A percentile compares a stretch with the other conserved stretches of the same genome.
These are phyloP conservation scores for Metschnikowia sp. DNA, from an alignment of 805 yeast genomes.

Conservation along the genomic window DNA sequence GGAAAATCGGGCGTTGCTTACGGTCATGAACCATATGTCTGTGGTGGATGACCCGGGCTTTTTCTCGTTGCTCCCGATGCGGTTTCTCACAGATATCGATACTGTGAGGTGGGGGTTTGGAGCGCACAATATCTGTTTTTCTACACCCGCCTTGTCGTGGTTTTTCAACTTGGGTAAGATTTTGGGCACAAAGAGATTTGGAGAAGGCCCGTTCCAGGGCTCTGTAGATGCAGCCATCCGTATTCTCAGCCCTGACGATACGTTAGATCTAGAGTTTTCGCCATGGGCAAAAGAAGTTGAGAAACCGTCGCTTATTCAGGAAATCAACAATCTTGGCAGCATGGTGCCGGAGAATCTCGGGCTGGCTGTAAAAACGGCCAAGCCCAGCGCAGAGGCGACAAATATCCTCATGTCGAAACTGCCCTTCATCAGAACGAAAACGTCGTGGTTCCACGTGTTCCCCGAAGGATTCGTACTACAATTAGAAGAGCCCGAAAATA, in stretches of 20 bases:
- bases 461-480: slow-evolving; percentile 96
- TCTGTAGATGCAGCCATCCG: slow-evolving; percentile 83
- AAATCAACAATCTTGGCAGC: slow-evolving; percentile 23
- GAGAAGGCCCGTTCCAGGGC: slow-evolving; percentile 90
- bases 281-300: slow-evolving; percentile 27
- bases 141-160: slow-evolving; percentile 43
- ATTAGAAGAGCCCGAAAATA: slow-evolving; percentile 68
- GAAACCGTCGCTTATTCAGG: slow-evolving; percentile 40
- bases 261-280: slow-evolving; percentile 44
- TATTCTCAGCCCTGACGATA: slow-evolving; percentile 75
- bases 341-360: slow-evolving; percentile 6
- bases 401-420: slow-evolving; percentile 31
- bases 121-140: slow-evolving; percentile 87
- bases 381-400: slow-evolving; percentile 30
- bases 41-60: slow-evolving; percentile 88
- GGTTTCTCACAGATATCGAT: slow-evolving; percentile 57
- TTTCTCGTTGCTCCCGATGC: slow-evolving; percentile 83
- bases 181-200: slow-evolving; percentile 83
- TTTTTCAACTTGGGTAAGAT: slow-evolving; percentile 89
- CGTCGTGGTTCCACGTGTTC: slow-evolving; percentile 90
- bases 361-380: slow-evolving; percentile 19
- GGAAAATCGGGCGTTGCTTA: slow-evolving; percentile 73
- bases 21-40: slow-evolving; percentile 92
- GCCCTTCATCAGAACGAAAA: slow-evolving; percentile 59
- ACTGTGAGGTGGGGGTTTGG: slow-evolving; percentile 92